phyloP scores from a whole-genome alignment of 169 alveolate genomes.

The Babesia microti region DNA sequence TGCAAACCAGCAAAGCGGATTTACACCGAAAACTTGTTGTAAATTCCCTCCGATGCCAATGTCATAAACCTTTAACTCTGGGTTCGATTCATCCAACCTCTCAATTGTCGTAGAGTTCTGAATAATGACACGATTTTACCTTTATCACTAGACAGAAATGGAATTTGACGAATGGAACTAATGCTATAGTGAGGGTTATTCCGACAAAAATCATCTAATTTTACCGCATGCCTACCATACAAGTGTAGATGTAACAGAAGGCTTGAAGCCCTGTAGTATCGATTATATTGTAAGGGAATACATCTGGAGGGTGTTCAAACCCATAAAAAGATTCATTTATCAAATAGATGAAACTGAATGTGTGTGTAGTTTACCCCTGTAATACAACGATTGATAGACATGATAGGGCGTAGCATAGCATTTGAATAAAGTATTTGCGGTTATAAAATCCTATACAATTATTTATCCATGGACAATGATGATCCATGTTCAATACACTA shows the following conservation, averaged over 20 bases:
- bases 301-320: constrained; percentile 4
- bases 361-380: constrained; percentile 21
- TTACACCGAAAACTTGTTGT: constrained; percentile 70
- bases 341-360: constrained; percentile 20
- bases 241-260: constrained; percentile 32
- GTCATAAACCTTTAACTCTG: constrained; percentile 66
- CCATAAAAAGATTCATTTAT: constrained; percentile 14
- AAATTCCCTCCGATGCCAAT: constrained; percentile 70
- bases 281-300: background rate
- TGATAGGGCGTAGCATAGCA: constrained; percentile 75
- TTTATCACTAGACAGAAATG: constrained; percentile 48
- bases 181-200: constrained; percentile 56
- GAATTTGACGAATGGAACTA: constrained; percentile 71
- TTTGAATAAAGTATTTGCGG: constrained; percentile 85
- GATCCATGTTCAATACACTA: constrained; percentile 92
- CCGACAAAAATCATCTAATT: constrained; percentile 48
- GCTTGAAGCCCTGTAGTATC: constrained; percentile 29
- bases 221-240: too few relatives aligned
- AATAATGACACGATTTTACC: constrained; percentile 35
- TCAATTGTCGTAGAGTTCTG: constrained; percentile 75
- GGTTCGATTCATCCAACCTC: constrained; percentile 64
- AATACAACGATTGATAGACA: constrained; percentile 35
- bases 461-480: constrained; percentile 98
- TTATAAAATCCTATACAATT: constrained; percentile 95
- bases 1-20: constrained; percentile 76